phyloP scores from a whole-genome alignment of 176 grass and related monocot species.

The Themeda triandra region DNA sequence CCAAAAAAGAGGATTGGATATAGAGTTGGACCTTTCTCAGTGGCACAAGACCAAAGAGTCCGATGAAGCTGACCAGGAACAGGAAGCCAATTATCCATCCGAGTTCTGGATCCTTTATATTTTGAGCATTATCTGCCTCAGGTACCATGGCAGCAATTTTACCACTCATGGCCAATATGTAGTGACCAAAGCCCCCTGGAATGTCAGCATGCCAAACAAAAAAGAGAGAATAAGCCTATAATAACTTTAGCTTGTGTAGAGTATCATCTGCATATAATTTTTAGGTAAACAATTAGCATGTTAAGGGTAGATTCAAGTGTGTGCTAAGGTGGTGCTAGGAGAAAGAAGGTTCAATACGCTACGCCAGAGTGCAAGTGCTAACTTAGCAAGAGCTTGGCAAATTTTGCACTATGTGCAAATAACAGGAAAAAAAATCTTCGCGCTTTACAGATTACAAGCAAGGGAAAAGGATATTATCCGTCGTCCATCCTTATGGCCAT shows the following conservation, averaged over 20 bases:
- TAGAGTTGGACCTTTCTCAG: conserved; percentile 43
- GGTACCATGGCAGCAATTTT: conserved; percentile 34
- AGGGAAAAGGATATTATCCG: neutral
- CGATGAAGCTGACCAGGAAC: conserved; percentile 50
- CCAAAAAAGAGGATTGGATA: neutral
- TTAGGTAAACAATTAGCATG: neutral
- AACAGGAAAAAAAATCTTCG: neutral
- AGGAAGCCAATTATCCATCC: conserved; percentile 61
- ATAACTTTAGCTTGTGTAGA: neutral
- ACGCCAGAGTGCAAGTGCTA: neutral
- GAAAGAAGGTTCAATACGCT: neutral
- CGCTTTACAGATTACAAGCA: neutral
- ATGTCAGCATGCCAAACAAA: conserved; percentile 3
- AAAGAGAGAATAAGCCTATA: neutral
- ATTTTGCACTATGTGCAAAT: neutral
- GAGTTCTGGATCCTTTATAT: conserved; percentile 35
- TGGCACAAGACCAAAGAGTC: conserved; percentile 49
- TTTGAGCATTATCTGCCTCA: conserved; percentile 41
- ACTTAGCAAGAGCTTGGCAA: neutral
- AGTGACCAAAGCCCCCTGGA: conserved; percentile 46
- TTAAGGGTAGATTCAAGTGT: neutral
- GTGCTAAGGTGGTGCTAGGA: neutral
- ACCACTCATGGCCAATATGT: conserved; percentile 44
- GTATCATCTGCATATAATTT: neutral
- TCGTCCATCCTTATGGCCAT: neutral